These are phyloP conservation scores for Candolleomyces aberdarensis DNA, from an alignment of 768 basidiomycete species.

Conservation along the genomic window DNA sequence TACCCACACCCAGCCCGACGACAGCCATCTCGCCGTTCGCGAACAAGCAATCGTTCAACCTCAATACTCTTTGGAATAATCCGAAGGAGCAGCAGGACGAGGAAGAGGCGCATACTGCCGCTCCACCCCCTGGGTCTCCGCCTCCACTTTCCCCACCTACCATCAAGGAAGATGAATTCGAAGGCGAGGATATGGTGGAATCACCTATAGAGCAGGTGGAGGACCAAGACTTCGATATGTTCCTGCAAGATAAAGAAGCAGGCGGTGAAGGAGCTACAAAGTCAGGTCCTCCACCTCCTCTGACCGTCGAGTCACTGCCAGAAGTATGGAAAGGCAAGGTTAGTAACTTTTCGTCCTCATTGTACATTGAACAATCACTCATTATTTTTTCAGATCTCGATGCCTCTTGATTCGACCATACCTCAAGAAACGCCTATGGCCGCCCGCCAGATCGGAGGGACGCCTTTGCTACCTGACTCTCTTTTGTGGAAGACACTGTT, in stretches of 20 bases:
- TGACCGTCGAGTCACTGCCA: constrained; percentile 50
- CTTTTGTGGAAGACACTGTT: constrained; percentile 76
- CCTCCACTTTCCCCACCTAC: constrained; percentile 11
- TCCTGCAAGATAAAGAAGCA: constrained; percentile 61
- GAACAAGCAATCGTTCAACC: constrained; percentile 58
- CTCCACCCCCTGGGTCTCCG: constrained; percentile 9
- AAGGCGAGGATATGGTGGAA: constrained; percentile 45
- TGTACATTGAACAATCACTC: constrained; percentile 10
- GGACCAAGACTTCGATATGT: constrained; percentile 87
- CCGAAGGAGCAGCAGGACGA: constrained; percentile 31
- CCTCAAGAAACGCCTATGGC: constrained; percentile 64
- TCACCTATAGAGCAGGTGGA: constrained; percentile 46
- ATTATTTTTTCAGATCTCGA: constrained; percentile 51
- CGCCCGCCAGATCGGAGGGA: constrained; percentile 81
- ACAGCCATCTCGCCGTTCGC: constrained; percentile 43
- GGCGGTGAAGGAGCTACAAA: constrained; percentile 40
- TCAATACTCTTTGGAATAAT: constrained; percentile 68
- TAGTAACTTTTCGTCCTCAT: constrained; percentile 16
- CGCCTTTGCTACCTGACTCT: constrained; percentile 52
- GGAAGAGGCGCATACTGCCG: constrained; percentile 2
- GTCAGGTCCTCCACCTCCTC: neutral
- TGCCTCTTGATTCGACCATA: constrained; percentile 74
- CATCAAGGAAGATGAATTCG: constrained; percentile 22
- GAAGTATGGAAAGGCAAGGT: constrained; percentile 78
- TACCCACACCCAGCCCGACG: constrained; percentile 15